A percentile compares a stretch with the other conserved stretches of the same genome.
Evolutionary conservation across 192 early-diverging fungal species (phyloP).

Genomic region (Gryganskiella cystojenkinii): DNA sequence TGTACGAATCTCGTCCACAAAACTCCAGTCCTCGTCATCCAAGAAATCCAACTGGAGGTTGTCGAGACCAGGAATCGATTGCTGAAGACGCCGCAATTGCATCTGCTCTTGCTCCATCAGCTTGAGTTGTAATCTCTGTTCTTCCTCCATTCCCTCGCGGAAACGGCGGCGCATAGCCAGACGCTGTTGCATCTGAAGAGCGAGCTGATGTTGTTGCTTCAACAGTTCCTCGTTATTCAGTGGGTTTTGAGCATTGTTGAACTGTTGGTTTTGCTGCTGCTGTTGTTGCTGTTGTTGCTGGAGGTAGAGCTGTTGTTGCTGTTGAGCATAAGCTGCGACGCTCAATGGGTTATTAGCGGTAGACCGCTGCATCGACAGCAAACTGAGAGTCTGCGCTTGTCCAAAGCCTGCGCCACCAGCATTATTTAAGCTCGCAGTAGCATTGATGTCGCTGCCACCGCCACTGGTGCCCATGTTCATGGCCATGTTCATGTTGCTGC

Average conservation of each 20-base stretch:
- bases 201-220: slow-evolving; percentile 31
- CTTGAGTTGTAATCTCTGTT: slow-evolving; percentile 35
- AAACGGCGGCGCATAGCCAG: slow-evolving; percentile 23
- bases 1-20: slow-evolving; percentile 40
- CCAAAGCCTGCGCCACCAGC: slow-evolving; percentile 9
- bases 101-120: slow-evolving; percentile 52
- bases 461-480: slow-evolving; percentile 12
- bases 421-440: slow-evolving; percentile 1
- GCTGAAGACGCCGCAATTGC: slow-evolving; percentile 34
- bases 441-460: not conserved
- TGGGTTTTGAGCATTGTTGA: too few relatives aligned
- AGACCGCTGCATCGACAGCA: slow-evolving; percentile 30
- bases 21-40: slow-evolving; percentile 51
- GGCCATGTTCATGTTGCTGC: slow-evolving; percentile 31
- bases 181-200: slow-evolving; percentile 43
- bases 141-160: slow-evolving; percentile 28
- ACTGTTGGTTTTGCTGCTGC: not conserved
- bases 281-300: not conserved
- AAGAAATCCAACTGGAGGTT: slow-evolving; percentile 44
- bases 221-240: not conserved
- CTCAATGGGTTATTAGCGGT: slow-evolving; percentile 7
- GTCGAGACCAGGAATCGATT: slow-evolving; percentile 21
- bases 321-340: not conserved
- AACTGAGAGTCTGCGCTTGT: slow-evolving; percentile 30
- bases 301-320: slow-evolving; percentile 10